A percentile compares a stretch with the other conserved stretches of the same genome.
phyloP scores from a whole-genome alignment of 1,284 basidiomycete genomes.

The Pseudozyma pruni region DNA sequence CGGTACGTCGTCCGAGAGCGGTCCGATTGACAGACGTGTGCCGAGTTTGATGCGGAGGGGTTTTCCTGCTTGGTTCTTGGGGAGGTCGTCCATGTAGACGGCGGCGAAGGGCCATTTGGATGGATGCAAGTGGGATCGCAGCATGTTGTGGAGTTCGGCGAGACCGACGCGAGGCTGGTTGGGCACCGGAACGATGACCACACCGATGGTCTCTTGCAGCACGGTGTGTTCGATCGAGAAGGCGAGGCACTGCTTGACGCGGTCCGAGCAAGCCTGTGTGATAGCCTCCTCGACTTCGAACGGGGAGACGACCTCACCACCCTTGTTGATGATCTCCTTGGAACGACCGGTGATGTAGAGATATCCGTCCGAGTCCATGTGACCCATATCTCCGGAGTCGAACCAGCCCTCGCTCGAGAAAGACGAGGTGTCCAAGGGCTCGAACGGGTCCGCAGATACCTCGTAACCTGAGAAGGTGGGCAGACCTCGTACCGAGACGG shows the following conservation, averaged over 20 bases:
- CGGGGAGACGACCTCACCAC: conserved; percentile 67
- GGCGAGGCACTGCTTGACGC: conserved; percentile 66
- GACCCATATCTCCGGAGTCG: conserved; percentile 68
- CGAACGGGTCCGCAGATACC: conserved; percentile 53
- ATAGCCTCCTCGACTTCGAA: conserved; percentile 68
- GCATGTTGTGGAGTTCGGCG: conserved; percentile 66
- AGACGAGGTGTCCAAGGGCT: conserved; percentile 63
- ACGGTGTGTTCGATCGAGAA: conserved; percentile 68
- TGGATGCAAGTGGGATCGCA: conserved; percentile 65
- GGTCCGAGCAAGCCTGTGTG: conserved; percentile 64
- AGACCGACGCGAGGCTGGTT: conserved; percentile 67
- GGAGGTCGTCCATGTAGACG: conserved; percentile 68
- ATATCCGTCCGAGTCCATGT: conserved; percentile 68
- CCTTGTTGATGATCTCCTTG: conserved; percentile 69
- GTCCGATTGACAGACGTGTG: conserved; percentile 65
- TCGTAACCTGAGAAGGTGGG: conserved; percentile 67
- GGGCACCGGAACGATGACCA: conserved; percentile 66
- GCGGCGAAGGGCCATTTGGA: conserved; percentile 68
- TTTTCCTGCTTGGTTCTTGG: conserved; percentile 68
- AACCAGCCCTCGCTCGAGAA: conserved; percentile 68
- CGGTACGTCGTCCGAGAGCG: conserved; percentile 65
- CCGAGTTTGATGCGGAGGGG: conserved; percentile 68
- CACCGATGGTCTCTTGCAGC: conserved; percentile 67
- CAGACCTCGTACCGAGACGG: conserved; percentile 64
- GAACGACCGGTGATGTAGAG: conserved; percentile 67